Evolutionary conservation across 1,284 basidiomycete species (phyloP).

Genomic region (Schizophyllum amplum): DNA sequence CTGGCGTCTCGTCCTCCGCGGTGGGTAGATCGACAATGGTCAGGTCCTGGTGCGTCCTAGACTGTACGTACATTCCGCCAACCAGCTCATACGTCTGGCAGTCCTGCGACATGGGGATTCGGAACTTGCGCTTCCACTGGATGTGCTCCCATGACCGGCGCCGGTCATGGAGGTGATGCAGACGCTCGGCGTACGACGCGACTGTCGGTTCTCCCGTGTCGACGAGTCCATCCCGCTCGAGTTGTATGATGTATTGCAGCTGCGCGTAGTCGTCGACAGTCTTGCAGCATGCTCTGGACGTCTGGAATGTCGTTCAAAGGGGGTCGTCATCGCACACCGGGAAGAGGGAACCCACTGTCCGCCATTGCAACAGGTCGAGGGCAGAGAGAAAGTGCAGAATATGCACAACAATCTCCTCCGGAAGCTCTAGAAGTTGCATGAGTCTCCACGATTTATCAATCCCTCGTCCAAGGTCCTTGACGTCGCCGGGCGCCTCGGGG

Average conservation of each 20-base stretch:
- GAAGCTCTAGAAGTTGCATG: neutral
- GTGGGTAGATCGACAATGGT: slow-evolving; percentile 33
- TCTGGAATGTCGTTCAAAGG: too few species aligned
- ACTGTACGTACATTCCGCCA: slow-evolving; percentile 44
- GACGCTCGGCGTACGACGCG: slow-evolving; percentile 26
- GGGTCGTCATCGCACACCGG: too few species aligned
- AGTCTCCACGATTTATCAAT: neutral
- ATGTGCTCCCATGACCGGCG: slow-evolving; percentile 34
- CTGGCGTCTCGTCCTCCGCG: slow-evolving; percentile 8
- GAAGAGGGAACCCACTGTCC: neutral
- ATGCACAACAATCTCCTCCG: neutral
- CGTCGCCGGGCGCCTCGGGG: too few species aligned
- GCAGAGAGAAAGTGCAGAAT: neutral
- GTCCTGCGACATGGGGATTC: slow-evolving; percentile 27
- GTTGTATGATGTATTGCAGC: slow-evolving; percentile 42
- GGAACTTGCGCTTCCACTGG: slow-evolving; percentile 23
- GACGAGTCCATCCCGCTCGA: slow-evolving; percentile 35
- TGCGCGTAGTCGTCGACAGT: slow-evolving; percentile 29
- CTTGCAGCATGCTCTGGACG: too few species aligned
- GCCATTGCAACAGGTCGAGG: neutral
- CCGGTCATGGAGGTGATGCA: slow-evolving; percentile 29
- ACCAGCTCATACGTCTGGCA: slow-evolving; percentile 54
- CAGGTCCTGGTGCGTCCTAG: slow-evolving; percentile 26
- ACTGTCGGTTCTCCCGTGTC: slow-evolving; percentile 19
- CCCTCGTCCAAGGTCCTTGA: neutral